These are phyloP conservation scores for Pleurozium schreberi DNA, from an alignment of 225 moss, liverwort and hornwort species.

Conservation along the genomic window DNA sequence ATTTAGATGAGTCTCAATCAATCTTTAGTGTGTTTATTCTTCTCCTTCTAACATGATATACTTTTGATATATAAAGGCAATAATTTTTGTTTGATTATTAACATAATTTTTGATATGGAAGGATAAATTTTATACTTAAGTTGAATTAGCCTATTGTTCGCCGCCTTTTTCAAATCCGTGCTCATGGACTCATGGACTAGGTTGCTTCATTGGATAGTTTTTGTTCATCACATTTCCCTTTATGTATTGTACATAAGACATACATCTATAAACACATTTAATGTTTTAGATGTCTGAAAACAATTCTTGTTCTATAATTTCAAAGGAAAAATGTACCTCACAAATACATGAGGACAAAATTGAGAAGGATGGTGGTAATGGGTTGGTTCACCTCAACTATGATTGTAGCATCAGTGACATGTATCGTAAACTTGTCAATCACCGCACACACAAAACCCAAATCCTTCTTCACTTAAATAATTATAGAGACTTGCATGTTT, in stretches of 20 bases:
- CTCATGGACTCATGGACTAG: not conserved
- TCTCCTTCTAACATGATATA: not conserved
- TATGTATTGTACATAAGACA: not conserved
- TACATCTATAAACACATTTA: not conserved
- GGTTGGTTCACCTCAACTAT: not conserved
- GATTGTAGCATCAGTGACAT: too few species aligned
- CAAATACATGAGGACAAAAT: not conserved
- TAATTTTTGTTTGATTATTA: not conserved
- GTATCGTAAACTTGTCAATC: too few species aligned
- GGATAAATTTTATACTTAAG: not conserved
- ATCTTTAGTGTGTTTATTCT: not conserved
- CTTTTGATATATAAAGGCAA: not conserved
- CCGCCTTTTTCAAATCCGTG: too few species aligned
- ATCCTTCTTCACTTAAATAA: too few species aligned
- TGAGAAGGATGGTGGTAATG: not conserved
- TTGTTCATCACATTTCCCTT: too few species aligned
- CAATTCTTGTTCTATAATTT: not conserved
- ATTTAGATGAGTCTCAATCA: not conserved
- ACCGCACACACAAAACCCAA: too few species aligned
- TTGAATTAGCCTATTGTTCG: not conserved
- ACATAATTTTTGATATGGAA: not conserved
- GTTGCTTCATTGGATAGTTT: not conserved
- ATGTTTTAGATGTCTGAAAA: not conserved
- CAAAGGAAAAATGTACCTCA: not conserved
- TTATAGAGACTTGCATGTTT: too few species aligned